Conservation (phyloP, 352 stramenopile species). For the Phytophthora pistaciae region DNA sequence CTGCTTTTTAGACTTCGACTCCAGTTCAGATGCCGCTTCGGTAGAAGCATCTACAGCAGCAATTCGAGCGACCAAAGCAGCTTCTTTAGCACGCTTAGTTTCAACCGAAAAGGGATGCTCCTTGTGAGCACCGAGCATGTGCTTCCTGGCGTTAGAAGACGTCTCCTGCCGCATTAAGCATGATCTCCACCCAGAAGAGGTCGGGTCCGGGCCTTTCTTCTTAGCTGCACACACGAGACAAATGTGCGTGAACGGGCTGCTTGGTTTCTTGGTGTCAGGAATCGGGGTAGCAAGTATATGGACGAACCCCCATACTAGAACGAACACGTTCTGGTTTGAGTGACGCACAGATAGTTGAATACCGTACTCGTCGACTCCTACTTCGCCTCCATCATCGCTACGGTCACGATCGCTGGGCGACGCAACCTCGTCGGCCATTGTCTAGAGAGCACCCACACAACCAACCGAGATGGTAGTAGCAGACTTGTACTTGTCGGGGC, state of each 20-base stretch:
- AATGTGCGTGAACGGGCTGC: neutral
- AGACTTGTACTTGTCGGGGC: no score
- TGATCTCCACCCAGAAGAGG: neutral
- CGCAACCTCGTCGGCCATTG: no score
- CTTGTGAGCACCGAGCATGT: neutral
- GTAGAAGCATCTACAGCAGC: neutral
- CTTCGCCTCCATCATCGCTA: no score
- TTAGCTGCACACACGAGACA: neutral
- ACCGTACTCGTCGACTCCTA: no score
- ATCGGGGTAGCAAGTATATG: no score
- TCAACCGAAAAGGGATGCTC: neutral
- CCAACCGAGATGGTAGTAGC: no score
- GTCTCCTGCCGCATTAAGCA: neutral
- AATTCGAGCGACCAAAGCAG: neutral
- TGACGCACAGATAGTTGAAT: no score
- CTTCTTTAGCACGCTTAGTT: neutral
- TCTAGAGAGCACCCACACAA: no score
- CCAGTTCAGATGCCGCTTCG: neutral
- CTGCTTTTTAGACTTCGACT: constrained; percentile 1
- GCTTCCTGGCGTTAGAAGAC: neutral
- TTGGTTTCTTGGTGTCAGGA: no score
- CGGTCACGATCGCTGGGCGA: no score
- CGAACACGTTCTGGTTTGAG: no score
- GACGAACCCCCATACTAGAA: no score
- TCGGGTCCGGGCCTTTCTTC: neutral